Evolutionary conservation across 371 early-diverging fungal species (phyloP).

Genomic region (Mucor plumbeus): DNA sequence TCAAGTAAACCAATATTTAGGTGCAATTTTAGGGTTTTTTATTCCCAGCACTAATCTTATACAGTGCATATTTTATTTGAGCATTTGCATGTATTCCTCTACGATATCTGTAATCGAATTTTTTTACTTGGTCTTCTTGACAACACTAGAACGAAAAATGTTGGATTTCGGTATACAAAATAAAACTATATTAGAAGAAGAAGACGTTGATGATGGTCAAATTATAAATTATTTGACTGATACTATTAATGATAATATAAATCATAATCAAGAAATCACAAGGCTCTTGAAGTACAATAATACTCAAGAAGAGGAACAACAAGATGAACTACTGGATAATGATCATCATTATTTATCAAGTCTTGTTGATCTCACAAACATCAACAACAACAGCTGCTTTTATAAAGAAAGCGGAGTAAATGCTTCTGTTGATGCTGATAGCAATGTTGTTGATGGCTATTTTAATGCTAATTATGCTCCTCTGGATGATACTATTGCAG

Average conservation of each 20-base stretch:
- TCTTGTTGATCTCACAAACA: neutral
- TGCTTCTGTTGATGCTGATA: conserved; percentile 1
- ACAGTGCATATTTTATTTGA: no score
- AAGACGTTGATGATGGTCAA: neutral
- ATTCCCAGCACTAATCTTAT: no score
- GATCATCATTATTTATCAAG: neutral
- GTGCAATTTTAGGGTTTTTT: no score
- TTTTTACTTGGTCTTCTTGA: neutral
- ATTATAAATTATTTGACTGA: neutral
- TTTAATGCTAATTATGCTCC: neutral
- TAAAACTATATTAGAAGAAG: neutral
- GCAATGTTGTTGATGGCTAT: neutral
- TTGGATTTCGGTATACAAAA: neutral
- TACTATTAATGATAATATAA: neutral
- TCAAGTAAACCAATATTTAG: no score
- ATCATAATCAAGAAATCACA: neutral
- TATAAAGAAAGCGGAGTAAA: neutral
- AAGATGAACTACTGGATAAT: neutral
- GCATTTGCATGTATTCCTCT: no score
- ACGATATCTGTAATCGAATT: no score
- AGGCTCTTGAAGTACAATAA: neutral
- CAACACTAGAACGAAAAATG: neutral
- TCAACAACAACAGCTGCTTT: neutral
- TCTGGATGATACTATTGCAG: conserved; percentile 3
- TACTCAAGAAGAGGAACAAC: neutral